Base-by-base conservation (phyloP, 1,284 basidiomycete species). In the Heliocybe sulcata region DNA sequence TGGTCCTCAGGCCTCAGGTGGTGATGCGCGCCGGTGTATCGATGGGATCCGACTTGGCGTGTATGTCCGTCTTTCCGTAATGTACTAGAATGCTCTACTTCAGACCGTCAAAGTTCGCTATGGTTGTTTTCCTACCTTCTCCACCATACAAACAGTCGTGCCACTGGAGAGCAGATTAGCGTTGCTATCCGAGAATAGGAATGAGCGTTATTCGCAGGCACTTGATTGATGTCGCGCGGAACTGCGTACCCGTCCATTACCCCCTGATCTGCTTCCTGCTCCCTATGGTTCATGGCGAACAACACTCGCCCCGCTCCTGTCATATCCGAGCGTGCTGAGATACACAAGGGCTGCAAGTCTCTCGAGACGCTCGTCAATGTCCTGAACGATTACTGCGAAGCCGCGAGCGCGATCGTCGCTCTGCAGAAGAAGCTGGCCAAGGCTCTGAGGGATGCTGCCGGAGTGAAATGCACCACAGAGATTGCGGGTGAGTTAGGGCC, bases 321-420 rank as follows among this genome's bases (percentile, higher is more conserved):
- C 26, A 58, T 76, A 3, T 66, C 71, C 11, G 87, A 90, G 57
- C 79, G 87, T 45, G 64, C 71, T 16, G 87, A 90, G 58, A 77
- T 90, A 20, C 88, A 90, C 74, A 90, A 85, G 66, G 82, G 85
- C 2, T 90, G 88, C 75, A 86, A 83, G 65, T 78, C 85, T 9
- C 72, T 90, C 54, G 88, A 91, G 62, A 72, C 73, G 9, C 76
- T 90, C 35, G 77, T 88, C 55, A 78, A 75, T 60, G 69, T 82
- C 52, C 74, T 91, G 56, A 82, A 81, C 61, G 85, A 89, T 66
- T 90, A 90, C 64, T 85, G 81, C 63, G 85, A 90, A 62, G 81
- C 84, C 2, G 78, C 79, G 2, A 76, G 75, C 26, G 78, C 81
- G 4, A 73, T 86, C n/a, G 80, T 81, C 2, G 61, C 74, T 2